A percentile compares a stretch with the other conserved stretches of the same genome.
These are phyloP conservation scores for Penicillium capsulatum DNA, from an alignment of 2,329 filamentous ascomycete species.

Conservation along the genomic window DNA sequence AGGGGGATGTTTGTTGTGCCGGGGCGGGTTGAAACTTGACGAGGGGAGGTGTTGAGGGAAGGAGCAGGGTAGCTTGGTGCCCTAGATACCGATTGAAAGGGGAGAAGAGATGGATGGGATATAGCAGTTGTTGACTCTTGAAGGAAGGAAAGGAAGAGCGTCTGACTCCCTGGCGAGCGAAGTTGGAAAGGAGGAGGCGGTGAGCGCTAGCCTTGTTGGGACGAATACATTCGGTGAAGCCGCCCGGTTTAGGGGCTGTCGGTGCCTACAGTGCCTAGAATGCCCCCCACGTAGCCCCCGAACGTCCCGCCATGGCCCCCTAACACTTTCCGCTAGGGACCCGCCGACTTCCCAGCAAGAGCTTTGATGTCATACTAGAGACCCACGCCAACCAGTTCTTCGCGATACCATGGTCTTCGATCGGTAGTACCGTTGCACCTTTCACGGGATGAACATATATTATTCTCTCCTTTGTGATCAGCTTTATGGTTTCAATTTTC, in stretches of 20 bases:
- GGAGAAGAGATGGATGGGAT: slow-evolving; percentile 23
- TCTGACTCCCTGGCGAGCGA: slow-evolving; percentile 12
- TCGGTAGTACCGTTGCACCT: background rate
- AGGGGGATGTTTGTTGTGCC: slow-evolving; percentile 44
- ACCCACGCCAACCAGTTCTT: slow-evolving; percentile 10
- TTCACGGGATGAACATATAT: too few species aligned
- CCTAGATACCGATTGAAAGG: slow-evolving; percentile 59
- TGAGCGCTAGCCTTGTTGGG: slow-evolving; percentile 16
- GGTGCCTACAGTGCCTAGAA: too few species aligned
- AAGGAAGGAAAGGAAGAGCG: slow-evolving; percentile 20
- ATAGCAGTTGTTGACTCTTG: slow-evolving; percentile 19
- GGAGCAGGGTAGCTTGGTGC: slow-evolving; percentile 80
- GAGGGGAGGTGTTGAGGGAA: slow-evolving; percentile 53
- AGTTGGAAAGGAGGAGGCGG: slow-evolving; percentile 21
- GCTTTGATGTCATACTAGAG: slow-evolving; percentile 25
- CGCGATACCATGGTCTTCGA: slow-evolving; percentile 13
- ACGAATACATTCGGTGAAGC: background rate
- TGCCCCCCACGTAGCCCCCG: too few species aligned
- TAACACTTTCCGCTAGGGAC: too few species aligned
- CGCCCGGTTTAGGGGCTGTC: too few species aligned
- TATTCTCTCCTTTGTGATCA: background rate
- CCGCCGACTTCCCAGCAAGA: slow-evolving; percentile 3
- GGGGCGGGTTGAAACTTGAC: slow-evolving; percentile 46
- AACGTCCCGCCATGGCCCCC: too few species aligned
- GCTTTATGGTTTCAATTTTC: too few species aligned